Evolutionary conservation across 148 eudicot species (phyloP).

Genomic region (Gaultheria prostrata): DNA sequence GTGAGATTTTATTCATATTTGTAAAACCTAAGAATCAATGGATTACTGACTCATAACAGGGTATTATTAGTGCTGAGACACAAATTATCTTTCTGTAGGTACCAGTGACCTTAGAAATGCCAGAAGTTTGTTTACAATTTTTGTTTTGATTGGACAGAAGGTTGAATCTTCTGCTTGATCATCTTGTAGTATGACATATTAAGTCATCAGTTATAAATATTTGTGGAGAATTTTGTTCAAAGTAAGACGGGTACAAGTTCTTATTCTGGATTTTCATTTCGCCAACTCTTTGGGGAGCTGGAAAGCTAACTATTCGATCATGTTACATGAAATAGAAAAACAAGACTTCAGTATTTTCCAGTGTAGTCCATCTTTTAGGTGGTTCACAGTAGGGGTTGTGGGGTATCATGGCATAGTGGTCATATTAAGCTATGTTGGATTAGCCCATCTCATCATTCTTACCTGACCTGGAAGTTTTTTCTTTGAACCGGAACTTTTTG

Average conservation of each 20-base stretch:
- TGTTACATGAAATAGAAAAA: not conserved
- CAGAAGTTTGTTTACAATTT: not conserved
- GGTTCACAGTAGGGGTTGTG: not conserved
- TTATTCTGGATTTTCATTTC: not conserved
- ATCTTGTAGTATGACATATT: not conserved
- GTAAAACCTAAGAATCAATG: not conserved
- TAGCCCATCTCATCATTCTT: not conserved
- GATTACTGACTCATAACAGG: not conserved
- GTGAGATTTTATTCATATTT: constrained; percentile 29
- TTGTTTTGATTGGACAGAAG: not conserved
- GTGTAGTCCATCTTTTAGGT: not conserved
- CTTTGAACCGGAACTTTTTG: not conserved
- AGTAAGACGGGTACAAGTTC: not conserved
- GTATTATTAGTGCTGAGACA: not conserved
- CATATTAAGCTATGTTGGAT: not conserved
- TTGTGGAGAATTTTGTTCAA: not conserved
- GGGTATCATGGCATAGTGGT: not conserved
- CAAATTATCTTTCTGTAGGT: not conserved
- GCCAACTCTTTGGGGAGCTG: not conserved
- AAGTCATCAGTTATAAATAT: not conserved
- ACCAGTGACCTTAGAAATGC: not conserved
- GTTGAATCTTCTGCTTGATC: constrained; percentile 4
- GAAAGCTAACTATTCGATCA: not conserved
- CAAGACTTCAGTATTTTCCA: not conserved
- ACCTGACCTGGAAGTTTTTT: not conserved